Percentiles rank a stretch among this genome's conserved stretches.
These are phyloP conservation scores for Sporothrix euskadiensis DNA, from an alignment of 2,329 filamentous ascomycete genomes.

Conservation along the genomic window DNA sequence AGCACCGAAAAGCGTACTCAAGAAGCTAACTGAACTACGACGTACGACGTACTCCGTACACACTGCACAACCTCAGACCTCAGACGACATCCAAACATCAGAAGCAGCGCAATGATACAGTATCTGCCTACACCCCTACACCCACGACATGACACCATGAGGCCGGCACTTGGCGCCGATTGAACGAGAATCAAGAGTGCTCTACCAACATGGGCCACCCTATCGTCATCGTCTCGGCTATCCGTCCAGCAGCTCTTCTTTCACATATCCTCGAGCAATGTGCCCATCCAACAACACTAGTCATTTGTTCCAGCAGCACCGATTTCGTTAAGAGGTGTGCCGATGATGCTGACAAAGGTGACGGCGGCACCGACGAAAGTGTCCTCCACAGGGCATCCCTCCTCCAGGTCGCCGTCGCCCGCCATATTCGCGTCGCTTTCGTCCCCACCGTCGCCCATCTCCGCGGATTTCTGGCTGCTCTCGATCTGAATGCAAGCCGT, in stretches of 20 bases:
- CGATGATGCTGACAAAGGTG: constrained; percentile 36
- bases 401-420: constrained; percentile 66
- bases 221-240: constrained; percentile 54
- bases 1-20: background rate
- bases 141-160: background rate
- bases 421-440: constrained; percentile 70
- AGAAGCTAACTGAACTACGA: background rate
- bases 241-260: constrained; percentile 63
- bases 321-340: constrained; percentile 64
- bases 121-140: background rate
- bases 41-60: no score
- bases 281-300: constrained; percentile 60
- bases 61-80: no score
- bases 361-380: constrained; percentile 26
- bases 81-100: background rate
- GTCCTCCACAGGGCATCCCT: constrained; percentile 63
- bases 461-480: constrained; percentile 70
- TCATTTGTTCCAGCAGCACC: constrained; percentile 67
- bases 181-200: background rate
- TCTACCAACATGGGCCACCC: constrained; percentile 19
- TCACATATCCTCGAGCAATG: constrained; percentile 61
- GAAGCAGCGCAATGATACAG: background rate
- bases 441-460: constrained; percentile 74
- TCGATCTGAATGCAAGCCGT: constrained; percentile 44
- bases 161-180: background rate